Percentiles rank a stretch among this genome's conserved stretches.
Conservation (phyloP, 2,329 filamentous ascomycete species). For the Drechmeria coniospora region DNA sequence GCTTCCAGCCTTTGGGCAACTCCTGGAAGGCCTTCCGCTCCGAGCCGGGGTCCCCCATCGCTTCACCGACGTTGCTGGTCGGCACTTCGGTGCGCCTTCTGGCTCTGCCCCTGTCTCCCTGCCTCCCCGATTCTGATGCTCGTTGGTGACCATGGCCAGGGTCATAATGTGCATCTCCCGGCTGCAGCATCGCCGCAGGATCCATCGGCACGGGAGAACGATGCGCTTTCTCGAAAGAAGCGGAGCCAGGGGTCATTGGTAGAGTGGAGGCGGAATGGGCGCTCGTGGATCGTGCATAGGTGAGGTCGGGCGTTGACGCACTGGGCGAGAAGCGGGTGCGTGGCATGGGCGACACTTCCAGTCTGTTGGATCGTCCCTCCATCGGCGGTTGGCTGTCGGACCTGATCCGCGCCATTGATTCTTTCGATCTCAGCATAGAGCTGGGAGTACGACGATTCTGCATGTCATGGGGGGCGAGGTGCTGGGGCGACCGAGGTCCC, state of each 20-base stretch:
- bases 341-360: slow-evolving; percentile 30
- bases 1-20: slow-evolving; percentile 42
- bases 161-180: slow-evolving; percentile 3
- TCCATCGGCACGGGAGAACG: slow-evolving; percentile 13
- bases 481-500: slow-evolving; percentile 34
- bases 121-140: slow-evolving; percentile 40
- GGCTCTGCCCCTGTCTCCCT: slow-evolving; percentile 47
- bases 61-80: slow-evolving; percentile 25
- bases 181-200: slow-evolving; percentile 3
- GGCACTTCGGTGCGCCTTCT: slow-evolving; percentile 33
- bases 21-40: slow-evolving; percentile 44
- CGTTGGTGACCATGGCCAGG: slow-evolving; percentile 29
- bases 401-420: slow-evolving; percentile 29
- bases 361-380: slow-evolving; percentile 26
- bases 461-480: slow-evolving; percentile 41
- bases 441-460: slow-evolving; percentile 15
- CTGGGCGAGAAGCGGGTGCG: slow-evolving; percentile 24
- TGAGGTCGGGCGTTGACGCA: slow-evolving; percentile 21
- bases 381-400: slow-evolving; percentile 25
- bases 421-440: slow-evolving; percentile 14
- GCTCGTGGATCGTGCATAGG: slow-evolving; percentile 26
- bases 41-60: slow-evolving; percentile 29
- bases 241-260: slow-evolving; percentile 34
- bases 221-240: slow-evolving; percentile 24
- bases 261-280: slow-evolving; percentile 23